Evolutionary conservation across 768 basidiomycete genomes (phyloP), one percentile per base, ranked within the genome.

Genomic region (Lenzites betulinus): DNA sequence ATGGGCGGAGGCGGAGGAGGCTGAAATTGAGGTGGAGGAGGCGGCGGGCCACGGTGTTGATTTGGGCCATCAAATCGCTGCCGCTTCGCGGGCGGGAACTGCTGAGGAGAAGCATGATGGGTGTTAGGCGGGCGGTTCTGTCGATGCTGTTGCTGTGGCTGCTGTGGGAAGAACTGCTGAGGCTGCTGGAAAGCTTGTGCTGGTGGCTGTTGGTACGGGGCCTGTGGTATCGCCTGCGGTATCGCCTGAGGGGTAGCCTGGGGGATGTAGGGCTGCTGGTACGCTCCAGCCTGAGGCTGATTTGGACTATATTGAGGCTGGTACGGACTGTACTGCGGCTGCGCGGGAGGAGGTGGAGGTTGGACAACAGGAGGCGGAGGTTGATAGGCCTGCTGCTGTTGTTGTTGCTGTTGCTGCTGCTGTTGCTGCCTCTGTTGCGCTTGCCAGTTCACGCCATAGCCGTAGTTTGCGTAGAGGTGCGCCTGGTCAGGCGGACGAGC

Each of bases 41-140:
- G 82, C n/a, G 78, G 79, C 20, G 77, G 78, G 7, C 36, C 80
- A 15, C 78, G 82, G 28, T 81, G 83, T 43, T 81, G 81, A 62
- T 76, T 83, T 1, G 90, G 90, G 5, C 87, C 88, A 70, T 96
- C 95, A 69, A 95, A 95, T 43, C 93, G 84, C 66, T 88, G 93
- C 54, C 95, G 80, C 73, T 97, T 97, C 1, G 93, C 93, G 2
- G 95, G 94, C 9, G 95, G 95, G n/a, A 88, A 78, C 69, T 92
- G 89, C 66, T 90, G 90, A 36, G 88, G 87, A 11, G 88, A 83
- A 0, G 84, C 76, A 64, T 92, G 89, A 64, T 87, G 81, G 23
- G 78, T 54, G 55, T 71, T 75, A 51, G 82, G 83, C 49, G 64
- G 69, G 28, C 70, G 70, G 65, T 57, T 69, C 66, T 51, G 69